Base-by-base conservation (phyloP, 2,329 filamentous ascomycete genomes). In the Alternaria arbusti region DNA sequence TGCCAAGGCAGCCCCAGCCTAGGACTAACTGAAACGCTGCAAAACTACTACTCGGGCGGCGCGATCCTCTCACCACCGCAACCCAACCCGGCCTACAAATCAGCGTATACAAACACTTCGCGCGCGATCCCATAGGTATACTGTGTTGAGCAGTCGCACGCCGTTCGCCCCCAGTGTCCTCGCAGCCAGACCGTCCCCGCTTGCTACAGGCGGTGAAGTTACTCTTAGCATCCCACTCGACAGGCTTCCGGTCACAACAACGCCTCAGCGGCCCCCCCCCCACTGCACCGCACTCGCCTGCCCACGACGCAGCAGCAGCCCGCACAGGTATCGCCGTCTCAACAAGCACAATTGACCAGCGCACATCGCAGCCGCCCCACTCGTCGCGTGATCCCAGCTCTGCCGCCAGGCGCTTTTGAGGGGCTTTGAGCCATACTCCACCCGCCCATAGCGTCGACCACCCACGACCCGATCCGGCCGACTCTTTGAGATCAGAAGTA, bases 401-500 rank as follows among this genome's bases (percentile, higher is more conserved):
- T 72, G 71, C 76, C 73, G 72, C 67, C 71, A 72, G 73, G 75
- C 70, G 71, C 72, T 73, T 77, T 73, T 77, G 76, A 79, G 76
- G 78, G 78, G 77, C 78, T 79, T 78, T 64, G 77, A 78, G 78
- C 78, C 78, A 78, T 77, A 71, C 71, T 74, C 69, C 71, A 64
- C 68, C 68, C 72, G 64, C 68, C 73, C 66, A 74, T 67, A 70
- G 67, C 68, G 61, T 65, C 59, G 55, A 62, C 71, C 43, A 65
- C 50, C 69, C 63, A 67, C 64, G 52, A 63, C 64, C 59, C 51
- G 63, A 66, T 54, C 58, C 67, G 50, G 58, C 64, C 64, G 61
- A 67, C 63, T 69, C 65, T 67, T 69, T 68, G 68, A 62, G 61
- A 73, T 57, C 57, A 72, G 72, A 79, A 74, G 77, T 79, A 76